Base-by-base conservation (phyloP, 176 grass and related monocot species). In the Echinochloa phyllopogon region DNA sequence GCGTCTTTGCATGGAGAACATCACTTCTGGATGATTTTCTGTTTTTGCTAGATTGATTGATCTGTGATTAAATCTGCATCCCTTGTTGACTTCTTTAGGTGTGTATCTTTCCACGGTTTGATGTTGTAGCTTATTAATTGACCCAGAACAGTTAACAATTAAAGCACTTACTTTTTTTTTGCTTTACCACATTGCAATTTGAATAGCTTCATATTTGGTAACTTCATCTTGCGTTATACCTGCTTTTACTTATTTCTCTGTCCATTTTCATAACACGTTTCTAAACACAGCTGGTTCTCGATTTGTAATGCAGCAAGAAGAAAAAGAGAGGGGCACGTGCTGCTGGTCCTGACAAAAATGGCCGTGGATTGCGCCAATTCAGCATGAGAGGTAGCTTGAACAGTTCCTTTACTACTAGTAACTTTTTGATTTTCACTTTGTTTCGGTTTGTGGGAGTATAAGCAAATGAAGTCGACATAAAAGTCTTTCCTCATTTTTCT, bases 311-410 rank as follows among this genome's bases (percentile, higher is more conserved):
- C 86, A 91, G 93, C 83, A 96, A 99, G 86, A 99, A 99, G 90
- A 99, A 99, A 89, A 99, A 92, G 78, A 94, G 90, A 85, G 90
- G 81, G 83, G 42, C 86, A 72, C 87, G 90, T 5, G 74, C 87
- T 44, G 92, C 89, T 82, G 93, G 86, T 70, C 88, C 90, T 64
- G 97, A 99, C 56, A 99, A 99, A 96, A 91, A 86, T 92, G 92
- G 92, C 7, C 94, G 97, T 58, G 97, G 97, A 53, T 81, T 99
- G 70, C 97, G 97, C 57, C 96, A 99, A 76, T 99, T 99, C 81
- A 99, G 97, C 87, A 96, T 96, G 97, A 94, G 91, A 96, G 97
- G 97, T 96, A 17, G 18, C 33, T 87, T 43, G 43, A 62, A 69
- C 44, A 39, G 60, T 90, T 42, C 74, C 41, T 52, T 36, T 60